Evolutionary conservation across 148 eudicot genomes (phyloP), one percentile per base, ranked within the genome.

Genomic region (Drosera capensis): DNA sequence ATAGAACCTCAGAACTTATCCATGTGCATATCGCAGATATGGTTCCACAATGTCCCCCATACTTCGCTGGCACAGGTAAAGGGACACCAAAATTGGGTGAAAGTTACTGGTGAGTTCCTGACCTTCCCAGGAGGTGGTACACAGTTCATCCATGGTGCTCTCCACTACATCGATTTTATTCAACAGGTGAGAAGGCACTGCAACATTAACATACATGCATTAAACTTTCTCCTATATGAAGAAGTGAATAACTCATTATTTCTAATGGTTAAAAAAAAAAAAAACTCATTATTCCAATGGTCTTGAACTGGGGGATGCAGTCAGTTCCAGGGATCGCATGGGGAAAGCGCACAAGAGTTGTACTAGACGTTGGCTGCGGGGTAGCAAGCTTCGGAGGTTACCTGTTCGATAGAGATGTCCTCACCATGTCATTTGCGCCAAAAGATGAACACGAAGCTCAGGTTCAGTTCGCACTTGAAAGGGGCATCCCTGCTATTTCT

Each of bases 371-470:
- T 51, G 92, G 92, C 39, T 77, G 92, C 37, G 92, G 92, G 16
- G 92, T 81, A 38, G 92, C 92, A 39, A 81, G 92, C 63, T 81
- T 81, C 42, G 92, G 92, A 23, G 92, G 92, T 43, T 77, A 42
- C 58, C 73, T 81, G 40, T 81, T 77, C 55, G 92, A 81, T 35
- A 68, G 68, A 56, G 76, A 81, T 44, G 85, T 81, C 5, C 64
- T 77, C 26, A 45, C 92, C 23, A 64, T 81, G 81, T 81, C 92
- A 47, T 49, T 81, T 44, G 92, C 85, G 53, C 92, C 92, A 22
- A 81, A 81, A 55, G 92, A 81, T 40, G 92, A 77, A 39, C 92
- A 81, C 23, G 92, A 77, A 67, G 92, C 92, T 13, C 92, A 81
- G 65, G 71, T 68, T 20, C 92, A 81, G 53, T 81, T 81, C 59